A percentile compares a stretch with the other conserved stretches of the same genome.
Evolutionary conservation across 139 green algal species (phyloP).

Genomic region (Edaphochlamys debaryana): DNA sequence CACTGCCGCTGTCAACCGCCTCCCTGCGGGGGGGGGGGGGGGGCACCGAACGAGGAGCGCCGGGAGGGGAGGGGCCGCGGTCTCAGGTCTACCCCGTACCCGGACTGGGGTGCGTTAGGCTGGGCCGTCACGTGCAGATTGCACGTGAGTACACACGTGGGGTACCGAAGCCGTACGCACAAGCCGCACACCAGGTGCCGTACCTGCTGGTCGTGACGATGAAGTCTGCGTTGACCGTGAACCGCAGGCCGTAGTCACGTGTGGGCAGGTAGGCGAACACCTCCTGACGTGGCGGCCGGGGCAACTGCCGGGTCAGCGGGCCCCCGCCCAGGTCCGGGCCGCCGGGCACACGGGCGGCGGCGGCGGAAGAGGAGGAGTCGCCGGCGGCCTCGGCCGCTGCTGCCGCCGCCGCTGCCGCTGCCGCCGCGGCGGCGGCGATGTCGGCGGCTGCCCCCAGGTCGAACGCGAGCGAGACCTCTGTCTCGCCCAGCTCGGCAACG

Average conservation of each 20-base stretch:
- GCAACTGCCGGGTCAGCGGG: neutral
- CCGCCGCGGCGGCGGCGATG: neutral
- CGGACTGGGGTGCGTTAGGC: too few species aligned
- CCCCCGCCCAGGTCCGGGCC: too few species aligned
- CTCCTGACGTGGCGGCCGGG: neutral
- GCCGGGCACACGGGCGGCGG: too few species aligned
- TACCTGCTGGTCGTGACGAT: slow-evolving; percentile 34
- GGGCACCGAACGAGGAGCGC: neutral
- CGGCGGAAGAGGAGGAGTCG: too few species aligned
- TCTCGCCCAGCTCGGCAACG: slow-evolving; percentile 5
- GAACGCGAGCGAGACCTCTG: slow-evolving; percentile 33
- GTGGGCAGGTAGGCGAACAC: slow-evolving; percentile 66
- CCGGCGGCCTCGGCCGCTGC: neutral
- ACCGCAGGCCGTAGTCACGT: slow-evolving; percentile 56
- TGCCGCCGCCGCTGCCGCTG: neutral
- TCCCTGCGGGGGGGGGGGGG: slow-evolving; percentile 12
- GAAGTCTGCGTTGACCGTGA: slow-evolving; percentile 50
- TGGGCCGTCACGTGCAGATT: too few species aligned
- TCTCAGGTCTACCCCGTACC: too few species aligned
- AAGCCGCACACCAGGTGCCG: too few species aligned
- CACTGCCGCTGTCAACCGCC: slow-evolving; percentile 52
- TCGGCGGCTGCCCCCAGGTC: slow-evolving; percentile 3
- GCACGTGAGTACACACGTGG: too few species aligned
- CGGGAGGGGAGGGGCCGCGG: too few species aligned
- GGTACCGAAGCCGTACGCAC: too few species aligned